phyloP scores from a whole-genome alignment of 129 eudicot genomes.

The Saposhnikovia divaricata region DNA sequence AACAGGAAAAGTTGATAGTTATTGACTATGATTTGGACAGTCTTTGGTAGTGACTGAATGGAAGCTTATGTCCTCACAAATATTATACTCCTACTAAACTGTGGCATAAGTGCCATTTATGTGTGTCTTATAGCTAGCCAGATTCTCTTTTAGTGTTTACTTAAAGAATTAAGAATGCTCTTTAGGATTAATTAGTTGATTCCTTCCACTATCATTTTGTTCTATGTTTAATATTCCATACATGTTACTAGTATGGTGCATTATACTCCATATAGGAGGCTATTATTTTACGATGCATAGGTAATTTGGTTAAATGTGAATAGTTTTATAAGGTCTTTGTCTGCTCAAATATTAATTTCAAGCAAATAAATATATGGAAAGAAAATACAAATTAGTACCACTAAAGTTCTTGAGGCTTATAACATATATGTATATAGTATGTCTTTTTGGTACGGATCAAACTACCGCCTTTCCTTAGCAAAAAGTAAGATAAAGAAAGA shows the following conservation, averaged over 20 bases:
- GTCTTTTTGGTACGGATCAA: not conserved
- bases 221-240: not conserved
- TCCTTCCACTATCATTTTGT: not conserved
- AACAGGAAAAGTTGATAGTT: not conserved
- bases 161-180: not conserved
- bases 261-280: too few species aligned
- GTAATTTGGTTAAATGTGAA: too few species aligned
- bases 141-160: not conserved
- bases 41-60: constrained; percentile 3
- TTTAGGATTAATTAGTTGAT: not conserved
- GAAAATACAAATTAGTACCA: not conserved
- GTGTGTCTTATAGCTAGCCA: not conserved
- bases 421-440: too few species aligned
- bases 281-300: too few species aligned
- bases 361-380: too few species aligned
- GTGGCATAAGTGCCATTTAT: not conserved
- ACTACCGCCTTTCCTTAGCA: not conserved
- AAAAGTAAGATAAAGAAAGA: not conserved
- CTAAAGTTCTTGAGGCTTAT: not conserved
- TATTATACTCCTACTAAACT: not conserved
- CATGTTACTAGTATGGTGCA: too few species aligned
- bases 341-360: too few species aligned
- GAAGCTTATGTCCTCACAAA: constrained; percentile 4
- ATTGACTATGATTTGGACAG: constrained; percentile 1
- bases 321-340: too few species aligned